A percentile compares a stretch with the other conserved stretches of the same genome.
Evolutionary conservation across 352 stramenopile genomes (phyloP).

Genomic region (Globisporangium abappressorium): DNA sequence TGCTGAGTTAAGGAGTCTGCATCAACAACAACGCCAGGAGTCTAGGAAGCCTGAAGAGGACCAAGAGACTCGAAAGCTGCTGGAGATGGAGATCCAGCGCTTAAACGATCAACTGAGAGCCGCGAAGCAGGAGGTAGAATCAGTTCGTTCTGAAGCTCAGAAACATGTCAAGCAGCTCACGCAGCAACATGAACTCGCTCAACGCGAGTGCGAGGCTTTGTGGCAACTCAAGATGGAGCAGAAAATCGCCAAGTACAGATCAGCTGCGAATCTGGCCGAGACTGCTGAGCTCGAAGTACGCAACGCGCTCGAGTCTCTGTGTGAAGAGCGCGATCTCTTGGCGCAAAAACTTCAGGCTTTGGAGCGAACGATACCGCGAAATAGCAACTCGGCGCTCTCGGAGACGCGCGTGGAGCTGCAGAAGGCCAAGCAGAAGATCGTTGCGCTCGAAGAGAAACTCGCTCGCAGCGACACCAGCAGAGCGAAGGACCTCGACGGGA

Average conservation of each 20-base stretch:
- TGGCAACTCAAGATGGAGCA: not conserved
- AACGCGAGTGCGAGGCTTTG: constrained; percentile 1
- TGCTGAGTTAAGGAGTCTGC: not conserved
- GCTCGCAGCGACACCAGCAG: constrained; percentile 21
- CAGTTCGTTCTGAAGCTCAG: not conserved
- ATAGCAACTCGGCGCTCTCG: constrained; percentile 19
- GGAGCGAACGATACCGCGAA: constrained; percentile 14
- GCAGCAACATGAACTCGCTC: not conserved
- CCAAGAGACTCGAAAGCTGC: not conserved
- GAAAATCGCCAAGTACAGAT: constrained; percentile 7
- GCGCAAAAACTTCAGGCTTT: constrained; percentile 18
- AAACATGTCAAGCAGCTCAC: not conserved
- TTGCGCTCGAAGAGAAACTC: constrained; percentile 41
- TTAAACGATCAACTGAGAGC: constrained; percentile 1
- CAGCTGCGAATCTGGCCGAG: constrained; percentile 17
- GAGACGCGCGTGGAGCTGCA: constrained; percentile 47
- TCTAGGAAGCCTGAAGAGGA: not conserved
- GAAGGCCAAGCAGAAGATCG: constrained; percentile 50
- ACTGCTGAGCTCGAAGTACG: constrained; percentile 13
- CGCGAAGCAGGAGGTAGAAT: constrained; percentile 1
- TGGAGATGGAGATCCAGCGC: constrained; percentile 4
- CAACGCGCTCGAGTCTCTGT: constrained; percentile 14
- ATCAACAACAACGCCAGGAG: constrained; percentile 1
- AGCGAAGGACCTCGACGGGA: constrained; percentile 39
- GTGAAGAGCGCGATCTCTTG: constrained; percentile 25